These are phyloP conservation scores for Populus nigra DNA, from an alignment of 345 rosid species.

Conservation along the genomic window DNA sequence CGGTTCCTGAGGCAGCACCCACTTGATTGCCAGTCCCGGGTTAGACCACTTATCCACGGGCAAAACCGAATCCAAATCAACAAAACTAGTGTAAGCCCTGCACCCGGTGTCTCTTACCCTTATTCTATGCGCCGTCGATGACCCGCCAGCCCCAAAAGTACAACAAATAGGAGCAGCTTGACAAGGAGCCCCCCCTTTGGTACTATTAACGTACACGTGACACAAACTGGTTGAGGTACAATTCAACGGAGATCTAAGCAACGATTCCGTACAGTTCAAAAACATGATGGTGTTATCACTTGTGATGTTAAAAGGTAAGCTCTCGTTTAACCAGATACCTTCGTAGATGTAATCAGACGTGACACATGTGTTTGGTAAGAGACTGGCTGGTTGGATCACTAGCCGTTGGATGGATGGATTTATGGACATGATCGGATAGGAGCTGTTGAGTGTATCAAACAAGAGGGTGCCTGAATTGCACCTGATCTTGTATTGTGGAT, in stretches of 20 bases:
- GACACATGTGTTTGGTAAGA: slow-evolving; percentile 34
- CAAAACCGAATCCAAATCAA: slow-evolving; percentile 27
- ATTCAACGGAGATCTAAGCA: slow-evolving; percentile 39
- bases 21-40: slow-evolving; percentile 47
- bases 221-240: slow-evolving; percentile 40
- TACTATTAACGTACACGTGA: slow-evolving; percentile 33
- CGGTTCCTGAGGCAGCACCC: slow-evolving; percentile 42
- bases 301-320: slow-evolving; percentile 51
- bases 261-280: slow-evolving; percentile 35
- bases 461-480: slow-evolving; percentile 16
- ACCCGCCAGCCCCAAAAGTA: slow-evolving; percentile 32
- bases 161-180: slow-evolving; percentile 36
- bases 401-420: slow-evolving; percentile 30
- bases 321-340: slow-evolving; percentile 30
- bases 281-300: slow-evolving; percentile 40
- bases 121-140: slow-evolving; percentile 38
- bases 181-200: slow-evolving; percentile 9
- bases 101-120: slow-evolving; percentile 37
- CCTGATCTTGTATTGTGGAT: slow-evolving; percentile 26
- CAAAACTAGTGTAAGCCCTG: slow-evolving; percentile 47
- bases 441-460: slow-evolving; percentile 36
- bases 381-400: slow-evolving; percentile 33
- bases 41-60: slow-evolving; percentile 40
- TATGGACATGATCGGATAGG: slow-evolving; percentile 41
- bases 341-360: slow-evolving; percentile 28